Evolutionary conservation across 257 asterid species (phyloP).

Genomic region (Echium plantagineum): DNA sequence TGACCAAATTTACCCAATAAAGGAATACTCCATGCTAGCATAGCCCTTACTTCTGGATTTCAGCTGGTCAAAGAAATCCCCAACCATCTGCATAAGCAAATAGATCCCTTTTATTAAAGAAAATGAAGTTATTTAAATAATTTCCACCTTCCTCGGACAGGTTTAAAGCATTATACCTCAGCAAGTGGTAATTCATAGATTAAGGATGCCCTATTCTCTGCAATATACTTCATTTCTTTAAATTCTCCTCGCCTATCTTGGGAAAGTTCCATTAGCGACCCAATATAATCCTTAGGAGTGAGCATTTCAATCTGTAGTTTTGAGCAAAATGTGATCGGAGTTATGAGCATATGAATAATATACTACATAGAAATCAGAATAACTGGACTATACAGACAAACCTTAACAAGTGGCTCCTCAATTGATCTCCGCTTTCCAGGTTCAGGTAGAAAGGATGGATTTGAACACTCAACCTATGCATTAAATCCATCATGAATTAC

Average conservation of each 20-base stretch:
- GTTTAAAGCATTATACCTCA: conserved; percentile 45
- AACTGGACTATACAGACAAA: conserved; percentile 14
- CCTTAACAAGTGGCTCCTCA: conserved; percentile 97
- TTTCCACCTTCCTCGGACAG: neutral
- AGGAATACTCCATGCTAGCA: conserved; percentile 98
- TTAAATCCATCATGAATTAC: neutral
- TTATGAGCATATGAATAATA: conserved; percentile 14
- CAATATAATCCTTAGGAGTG: conserved; percentile 91
- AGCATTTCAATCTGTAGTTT: conserved; percentile 75
- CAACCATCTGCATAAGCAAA: conserved; percentile 75
- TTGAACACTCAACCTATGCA: conserved; percentile 84
- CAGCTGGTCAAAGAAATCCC: conserved; percentile 98
- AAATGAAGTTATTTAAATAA: too few species aligned
- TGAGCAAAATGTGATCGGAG: conserved; percentile 15
- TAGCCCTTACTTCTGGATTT: conserved; percentile 97
- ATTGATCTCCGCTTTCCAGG: conserved; percentile 82
- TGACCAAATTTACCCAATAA: conserved; percentile 49
- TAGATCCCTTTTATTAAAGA: conserved; percentile 1
- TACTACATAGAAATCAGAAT: conserved; percentile 4
- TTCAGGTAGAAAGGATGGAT: conserved; percentile 94
- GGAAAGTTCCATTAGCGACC: conserved; percentile 95
- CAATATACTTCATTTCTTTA: conserved; percentile 83
- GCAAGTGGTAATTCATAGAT: conserved; percentile 81
- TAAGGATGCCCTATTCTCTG: conserved; percentile 76
- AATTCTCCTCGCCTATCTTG: conserved; percentile 96